Conservation (phyloP, 768 basidiomycete genomes). For the Leccinum fibrillosum region DNA sequence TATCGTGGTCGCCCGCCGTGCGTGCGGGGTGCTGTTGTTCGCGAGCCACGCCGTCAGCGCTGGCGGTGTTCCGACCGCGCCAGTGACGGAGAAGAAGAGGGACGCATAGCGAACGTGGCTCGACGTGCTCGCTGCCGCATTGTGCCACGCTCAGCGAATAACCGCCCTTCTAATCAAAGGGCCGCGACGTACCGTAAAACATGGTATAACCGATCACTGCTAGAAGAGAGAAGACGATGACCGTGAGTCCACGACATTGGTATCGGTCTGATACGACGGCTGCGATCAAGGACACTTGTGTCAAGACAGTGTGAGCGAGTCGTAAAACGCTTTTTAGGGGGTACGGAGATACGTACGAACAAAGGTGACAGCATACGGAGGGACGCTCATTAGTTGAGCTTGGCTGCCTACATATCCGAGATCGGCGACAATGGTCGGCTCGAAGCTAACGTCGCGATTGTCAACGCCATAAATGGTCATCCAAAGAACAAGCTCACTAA, state of each 20-base stretch:
- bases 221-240: slow-evolving; percentile 42
- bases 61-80: background rate
- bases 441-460: slow-evolving; percentile 48
- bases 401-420: slow-evolving; percentile 53
- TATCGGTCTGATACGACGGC: slow-evolving; percentile 55
- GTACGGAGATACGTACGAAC: slow-evolving; percentile 16
- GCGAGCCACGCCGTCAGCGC: background rate
- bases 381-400: slow-evolving; percentile 41
- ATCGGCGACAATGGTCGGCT: slow-evolving; percentile 65
- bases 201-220: slow-evolving; percentile 51
- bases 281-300: slow-evolving; percentile 34
- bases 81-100: background rate
- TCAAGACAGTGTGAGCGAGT: background rate
- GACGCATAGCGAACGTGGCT: background rate
- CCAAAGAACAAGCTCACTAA: slow-evolving; percentile 17
- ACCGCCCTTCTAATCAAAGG: background rate
- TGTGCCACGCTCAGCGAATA: background rate
- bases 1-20: background rate
- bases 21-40: background rate
- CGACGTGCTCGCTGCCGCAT: background rate
- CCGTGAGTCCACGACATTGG: slow-evolving; percentile 46
- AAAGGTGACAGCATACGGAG: slow-evolving; percentile 11
- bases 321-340: background rate
- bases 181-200: slow-evolving; percentile 43
- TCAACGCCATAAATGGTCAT: slow-evolving; percentile 30